Conservation (phyloP, 768 basidiomycete species). For the Boletus pseudopeckii region DNA sequence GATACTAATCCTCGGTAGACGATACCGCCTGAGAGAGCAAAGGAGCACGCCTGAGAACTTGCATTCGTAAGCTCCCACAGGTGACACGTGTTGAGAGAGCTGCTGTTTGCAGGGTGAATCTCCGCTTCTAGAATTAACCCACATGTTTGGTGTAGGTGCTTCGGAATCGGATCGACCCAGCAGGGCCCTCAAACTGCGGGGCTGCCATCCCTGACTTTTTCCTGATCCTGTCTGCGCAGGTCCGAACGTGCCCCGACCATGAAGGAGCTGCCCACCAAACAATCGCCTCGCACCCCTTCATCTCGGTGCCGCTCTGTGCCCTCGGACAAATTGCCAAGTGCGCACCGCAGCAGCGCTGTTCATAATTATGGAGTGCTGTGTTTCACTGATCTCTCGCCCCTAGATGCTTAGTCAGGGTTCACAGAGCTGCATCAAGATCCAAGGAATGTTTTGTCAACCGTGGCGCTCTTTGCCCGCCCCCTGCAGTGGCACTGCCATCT, state of each 20-base stretch:
- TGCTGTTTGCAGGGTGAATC: conserved; percentile 20
- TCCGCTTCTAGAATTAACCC: conserved; percentile 24
- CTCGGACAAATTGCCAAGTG: conserved; percentile 8
- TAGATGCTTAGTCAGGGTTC: conserved; percentile 7
- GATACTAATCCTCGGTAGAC: background rate
- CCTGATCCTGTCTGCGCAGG: background rate
- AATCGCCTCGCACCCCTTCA: conserved; percentile 2
- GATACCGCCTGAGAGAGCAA: conserved; percentile 12
- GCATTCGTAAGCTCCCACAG: conserved; percentile 16
- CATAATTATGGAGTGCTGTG: conserved; percentile 10
- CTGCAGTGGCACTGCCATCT: conserved; percentile 9
- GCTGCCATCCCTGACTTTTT: conserved; percentile 11
- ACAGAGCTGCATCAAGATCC: conserved; percentile 4
- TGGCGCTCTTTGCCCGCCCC: conserved; percentile 5
- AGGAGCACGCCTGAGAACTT: conserved; percentile 12
- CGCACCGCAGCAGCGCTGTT: conserved; percentile 18
- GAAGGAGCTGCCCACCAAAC: conserved; percentile 3
- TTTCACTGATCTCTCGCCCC: conserved; percentile 12
- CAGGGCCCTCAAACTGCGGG: conserved; percentile 32
- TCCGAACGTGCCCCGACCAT: conserved; percentile 8
- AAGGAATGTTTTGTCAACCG: conserved; percentile 4
- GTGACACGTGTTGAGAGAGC: conserved; percentile 22
- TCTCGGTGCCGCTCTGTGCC: conserved; percentile 27
- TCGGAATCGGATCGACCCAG: conserved; percentile 27
- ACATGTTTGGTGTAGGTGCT: conserved; percentile 9